Evolutionary conservation across 306 rosid species (phyloP), one percentile per base, ranked within the genome.

Genomic region (Casuarina equisetifolia): DNA sequence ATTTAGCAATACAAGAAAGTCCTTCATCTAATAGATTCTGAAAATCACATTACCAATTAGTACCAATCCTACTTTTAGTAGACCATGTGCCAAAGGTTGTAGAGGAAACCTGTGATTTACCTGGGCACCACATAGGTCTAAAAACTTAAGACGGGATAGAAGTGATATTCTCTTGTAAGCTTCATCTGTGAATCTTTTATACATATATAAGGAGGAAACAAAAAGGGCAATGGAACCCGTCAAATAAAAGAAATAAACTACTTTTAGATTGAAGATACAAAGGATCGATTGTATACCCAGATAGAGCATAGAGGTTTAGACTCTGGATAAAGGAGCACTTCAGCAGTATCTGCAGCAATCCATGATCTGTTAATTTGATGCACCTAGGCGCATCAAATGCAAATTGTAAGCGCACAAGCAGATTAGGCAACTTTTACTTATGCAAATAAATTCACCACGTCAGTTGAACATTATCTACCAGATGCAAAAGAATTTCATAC

Each of bases 81-180:
- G 54, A 80, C 9, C 16, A 20, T 44, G 4, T 46, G 42, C 38
- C 75, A 74, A 77, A 61, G 53, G 74, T 78, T 66, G 20, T 69
- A 39, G 11, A 35, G 39, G 55, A 74, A 53, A 62, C 71, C 44
- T 3, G 57, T 74, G n/a, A 73, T 77, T 64, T 84, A 93, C 97
- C 97, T 88, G 97, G 74, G 90, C 97, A 54, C 96, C 96, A 57
- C 94, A 93, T 46, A 91, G 89, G 84, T 93, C 97, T 88, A 91
- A 74, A 83, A 82, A 80, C 75, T 80, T 78, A 70, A 93, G 94
- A 76, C 64, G 86, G 57, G 70, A 12, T 38, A 91, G 86, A 84
- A 85, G 90, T 74, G 81, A 69, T 62, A 93, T 78, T 52, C 78
- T 83, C 82, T 76, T 85, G 90, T 89, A 91, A 79, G 89, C 88